Percentiles rank a stretch among this genome's conserved stretches.
Evolutionary conservation across 192 early-diverging fungal genomes (phyloP).

Genomic region (Chytriomyces hyalinus): DNA sequence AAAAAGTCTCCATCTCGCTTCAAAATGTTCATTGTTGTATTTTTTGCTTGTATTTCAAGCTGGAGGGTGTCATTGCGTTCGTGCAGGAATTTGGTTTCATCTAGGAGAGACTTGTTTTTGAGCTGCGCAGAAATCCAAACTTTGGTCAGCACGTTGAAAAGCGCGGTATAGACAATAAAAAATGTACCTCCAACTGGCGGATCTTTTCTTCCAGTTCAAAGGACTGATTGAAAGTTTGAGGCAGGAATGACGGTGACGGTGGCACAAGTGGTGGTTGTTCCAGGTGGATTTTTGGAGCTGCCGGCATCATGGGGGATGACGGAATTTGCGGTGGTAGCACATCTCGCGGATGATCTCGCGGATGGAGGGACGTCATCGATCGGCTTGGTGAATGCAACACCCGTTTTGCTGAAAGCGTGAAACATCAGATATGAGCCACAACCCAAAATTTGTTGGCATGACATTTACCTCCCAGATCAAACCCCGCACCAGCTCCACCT

Average conservation of each 20-base stretch:
- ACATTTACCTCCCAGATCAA: neutral
- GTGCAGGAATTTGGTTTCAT: neutral
- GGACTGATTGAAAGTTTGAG: neutral
- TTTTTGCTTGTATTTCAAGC: constrained; percentile 5
- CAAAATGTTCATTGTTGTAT: neutral
- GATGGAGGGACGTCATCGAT: neutral
- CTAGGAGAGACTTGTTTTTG: constrained; percentile 2
- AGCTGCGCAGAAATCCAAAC: neutral
- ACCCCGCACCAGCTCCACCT: neutral
- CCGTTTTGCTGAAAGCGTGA: too few relatives aligned
- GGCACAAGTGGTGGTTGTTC: neutral
- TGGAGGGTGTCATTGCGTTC: neutral
- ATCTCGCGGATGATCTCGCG: neutral
- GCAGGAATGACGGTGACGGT: neutral
- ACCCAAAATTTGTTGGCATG: too few relatives aligned
- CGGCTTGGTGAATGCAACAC: too few relatives aligned
- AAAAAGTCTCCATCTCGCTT: neutral
- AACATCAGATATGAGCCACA: too few relatives aligned
- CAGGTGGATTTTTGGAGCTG: neutral
- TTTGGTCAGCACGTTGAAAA: too few relatives aligned
- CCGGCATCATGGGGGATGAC: neutral
- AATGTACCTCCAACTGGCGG: constrained; percentile 10
- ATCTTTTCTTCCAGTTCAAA: constrained; percentile 12
- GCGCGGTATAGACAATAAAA: neutral
- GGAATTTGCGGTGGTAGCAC: neutral